phyloP scores from a whole-genome alignment of 2,329 filamentous ascomycete species.

The Fusarium oxysporum region DNA sequence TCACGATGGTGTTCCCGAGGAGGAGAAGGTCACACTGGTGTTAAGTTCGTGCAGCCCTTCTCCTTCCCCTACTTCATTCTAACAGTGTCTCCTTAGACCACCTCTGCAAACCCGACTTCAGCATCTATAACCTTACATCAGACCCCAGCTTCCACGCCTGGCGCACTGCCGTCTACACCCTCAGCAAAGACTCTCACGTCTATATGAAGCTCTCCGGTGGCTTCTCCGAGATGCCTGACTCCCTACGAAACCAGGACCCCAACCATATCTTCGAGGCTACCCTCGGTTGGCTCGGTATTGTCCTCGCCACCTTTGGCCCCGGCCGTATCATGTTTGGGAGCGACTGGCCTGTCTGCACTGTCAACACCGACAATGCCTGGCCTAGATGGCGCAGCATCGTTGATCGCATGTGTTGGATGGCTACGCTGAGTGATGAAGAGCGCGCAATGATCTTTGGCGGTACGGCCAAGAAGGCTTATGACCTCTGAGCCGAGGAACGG shows the following conservation, averaged over 20 bases:
- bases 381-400: conserved; percentile 79
- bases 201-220: conserved; percentile 93
- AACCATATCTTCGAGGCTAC: conserved; percentile 72
- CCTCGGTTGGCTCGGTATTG: conserved; percentile 76
- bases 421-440: conserved; percentile 69
- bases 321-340: conserved; percentile 87
- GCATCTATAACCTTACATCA: conserved; percentile 66
- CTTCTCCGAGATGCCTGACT: conserved; percentile 80
- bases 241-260: conserved; percentile 60
- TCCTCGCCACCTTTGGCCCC: conserved; percentile 79
- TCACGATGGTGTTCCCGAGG: conserved; percentile 69
- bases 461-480: conserved; percentile 79
- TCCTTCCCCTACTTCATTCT: neutral
- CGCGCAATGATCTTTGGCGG: conserved; percentile 77
- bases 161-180: conserved; percentile 74
- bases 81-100: conserved; percentile 70
- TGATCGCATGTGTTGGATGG: conserved; percentile 73
- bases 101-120: conserved; percentile 87
- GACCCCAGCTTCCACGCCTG: conserved; percentile 74
- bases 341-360: conserved; percentile 93
- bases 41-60: conserved; percentile 66
- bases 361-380: conserved; percentile 74
- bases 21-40: conserved; percentile 73
- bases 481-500: conserved; percentile 50
- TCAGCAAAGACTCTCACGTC: conserved; percentile 73